Evolutionary conservation across 78 protist genomes (phyloP).

Genomic region (Blattamonas nauphoetae): DNA sequence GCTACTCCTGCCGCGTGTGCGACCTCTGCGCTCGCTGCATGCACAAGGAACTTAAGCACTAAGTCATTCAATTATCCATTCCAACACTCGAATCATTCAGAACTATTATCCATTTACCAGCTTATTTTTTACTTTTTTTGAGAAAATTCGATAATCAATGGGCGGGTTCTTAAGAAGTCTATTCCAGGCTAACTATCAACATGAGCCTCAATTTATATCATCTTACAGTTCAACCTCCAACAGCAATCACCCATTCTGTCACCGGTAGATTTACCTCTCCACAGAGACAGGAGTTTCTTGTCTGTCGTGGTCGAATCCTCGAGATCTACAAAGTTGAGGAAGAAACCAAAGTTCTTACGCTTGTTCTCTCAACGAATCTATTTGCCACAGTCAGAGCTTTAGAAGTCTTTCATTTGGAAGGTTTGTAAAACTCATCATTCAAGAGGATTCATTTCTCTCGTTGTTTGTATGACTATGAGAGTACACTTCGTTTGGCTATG

Average conservation of each 20-base stretch:
- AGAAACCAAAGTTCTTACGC: constrained; percentile 43
- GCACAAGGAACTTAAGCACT: too few relatives aligned
- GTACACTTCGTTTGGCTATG: neutral
- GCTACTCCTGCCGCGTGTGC: constrained; percentile 35
- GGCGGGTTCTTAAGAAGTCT: too few relatives aligned
- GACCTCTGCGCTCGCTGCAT: too few relatives aligned
- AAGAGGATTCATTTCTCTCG: neutral
- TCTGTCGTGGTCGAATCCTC: constrained; percentile 43
- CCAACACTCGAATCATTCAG: too few relatives aligned
- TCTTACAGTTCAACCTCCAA: constrained; percentile 63
- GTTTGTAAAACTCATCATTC: constrained; percentile 8
- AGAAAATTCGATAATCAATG: too few relatives aligned
- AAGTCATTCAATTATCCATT: too few relatives aligned
- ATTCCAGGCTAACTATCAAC: too few relatives aligned
- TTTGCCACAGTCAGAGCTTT: constrained; percentile 78
- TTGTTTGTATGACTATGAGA: neutral
- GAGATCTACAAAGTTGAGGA: constrained; percentile 69
- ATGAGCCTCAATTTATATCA: constrained; percentile 64
- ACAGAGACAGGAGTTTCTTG: constrained; percentile 35
- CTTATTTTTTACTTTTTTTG: too few relatives aligned
- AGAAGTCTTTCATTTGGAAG: constrained; percentile 70
- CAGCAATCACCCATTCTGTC: constrained; percentile 57
- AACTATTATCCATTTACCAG: too few relatives aligned
- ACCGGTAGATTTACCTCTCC: constrained; percentile 66
- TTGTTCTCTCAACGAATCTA: constrained; percentile 45